Evolutionary conservation across 2,329 filamentous ascomycete genomes (phyloP).

Genomic region (Colletotrichum tropicicola): DNA sequence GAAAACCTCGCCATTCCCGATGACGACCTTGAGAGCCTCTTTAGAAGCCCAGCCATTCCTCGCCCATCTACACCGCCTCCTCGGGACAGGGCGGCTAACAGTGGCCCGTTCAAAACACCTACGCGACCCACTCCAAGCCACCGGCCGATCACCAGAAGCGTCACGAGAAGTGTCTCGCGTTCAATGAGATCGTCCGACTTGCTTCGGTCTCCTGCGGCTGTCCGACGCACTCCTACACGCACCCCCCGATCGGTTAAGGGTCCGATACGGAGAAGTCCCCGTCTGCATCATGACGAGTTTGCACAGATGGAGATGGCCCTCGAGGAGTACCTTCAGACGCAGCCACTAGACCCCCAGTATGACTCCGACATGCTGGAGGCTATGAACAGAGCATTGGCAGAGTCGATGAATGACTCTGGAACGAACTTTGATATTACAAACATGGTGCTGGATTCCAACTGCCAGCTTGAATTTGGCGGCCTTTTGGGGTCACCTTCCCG

Average conservation of each 20-base stretch:
- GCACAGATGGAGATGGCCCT: slow-evolving; percentile 24
- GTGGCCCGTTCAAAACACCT: slow-evolving; percentile 67
- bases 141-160: slow-evolving; percentile 68
- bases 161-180: slow-evolving; percentile 67
- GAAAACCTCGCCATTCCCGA: slow-evolving; percentile 61
- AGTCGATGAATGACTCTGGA: slow-evolving; percentile 14
- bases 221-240: slow-evolving; percentile 60
- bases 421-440: slow-evolving; percentile 22
- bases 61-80: slow-evolving; percentile 64
- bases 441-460: slow-evolving; percentile 19
- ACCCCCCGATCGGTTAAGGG: slow-evolving; percentile 45
- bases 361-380: slow-evolving; percentile 28
- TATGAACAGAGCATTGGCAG: slow-evolving; percentile 27
- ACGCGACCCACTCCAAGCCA: slow-evolving; percentile 69
- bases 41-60: slow-evolving; percentile 63
- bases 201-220: slow-evolving; percentile 52
- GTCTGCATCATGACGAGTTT: slow-evolving; percentile 25
- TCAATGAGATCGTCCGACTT: slow-evolving; percentile 60
- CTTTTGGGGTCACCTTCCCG: slow-evolving; percentile 18
- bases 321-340: slow-evolving; percentile 24
- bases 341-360: slow-evolving; percentile 19
- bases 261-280: slow-evolving; percentile 22
- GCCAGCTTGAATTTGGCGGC: slow-evolving; percentile 25
- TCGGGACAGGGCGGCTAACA: slow-evolving; percentile 53
- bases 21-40: slow-evolving; percentile 70